Evolutionary conservation across 352 stramenopile species (phyloP).

Genomic region (Pythium rishiriense): DNA sequence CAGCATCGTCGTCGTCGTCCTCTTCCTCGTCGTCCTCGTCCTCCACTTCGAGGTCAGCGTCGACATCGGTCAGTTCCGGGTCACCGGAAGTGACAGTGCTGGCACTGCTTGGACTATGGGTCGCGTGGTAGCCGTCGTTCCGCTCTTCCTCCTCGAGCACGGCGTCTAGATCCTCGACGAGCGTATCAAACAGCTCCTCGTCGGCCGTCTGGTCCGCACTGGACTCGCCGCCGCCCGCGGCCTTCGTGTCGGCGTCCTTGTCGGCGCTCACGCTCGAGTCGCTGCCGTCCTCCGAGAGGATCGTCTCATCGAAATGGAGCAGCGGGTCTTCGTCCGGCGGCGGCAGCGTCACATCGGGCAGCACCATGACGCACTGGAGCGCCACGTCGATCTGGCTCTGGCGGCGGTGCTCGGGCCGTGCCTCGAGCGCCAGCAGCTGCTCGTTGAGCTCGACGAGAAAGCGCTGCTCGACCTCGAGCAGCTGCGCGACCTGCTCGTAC

Average conservation of each 20-base stretch:
- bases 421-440: constrained; percentile 55
- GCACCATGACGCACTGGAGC: constrained; percentile 72
- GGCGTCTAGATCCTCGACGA: constrained; percentile 13
- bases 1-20: constrained; percentile 23
- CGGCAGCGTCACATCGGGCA: constrained; percentile 76
- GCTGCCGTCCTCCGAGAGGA: constrained; percentile 17
- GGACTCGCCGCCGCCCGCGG: constrained; percentile 21
- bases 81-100: constrained; percentile 17
- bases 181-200: constrained; percentile 30
- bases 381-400: constrained; percentile 78
- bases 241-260: constrained; percentile 23
- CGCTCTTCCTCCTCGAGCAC: background rate
- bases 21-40: constrained; percentile 27
- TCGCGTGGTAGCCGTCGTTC: background rate
- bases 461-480: constrained; percentile 54
- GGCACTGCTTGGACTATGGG: background rate
- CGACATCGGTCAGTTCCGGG: background rate
- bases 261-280: constrained; percentile 11
- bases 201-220: constrained; percentile 35
- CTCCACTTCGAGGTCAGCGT: background rate
- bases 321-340: constrained; percentile 46
- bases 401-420: constrained; percentile 53
- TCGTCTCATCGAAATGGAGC: constrained; percentile 36
- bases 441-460: constrained; percentile 72
- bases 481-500: constrained; percentile 62